Evolutionary conservation across 768 basidiomycete genomes (phyloP), one percentile per base, ranked within the genome.

Genomic region (Rhizopogon salebrosus): DNA sequence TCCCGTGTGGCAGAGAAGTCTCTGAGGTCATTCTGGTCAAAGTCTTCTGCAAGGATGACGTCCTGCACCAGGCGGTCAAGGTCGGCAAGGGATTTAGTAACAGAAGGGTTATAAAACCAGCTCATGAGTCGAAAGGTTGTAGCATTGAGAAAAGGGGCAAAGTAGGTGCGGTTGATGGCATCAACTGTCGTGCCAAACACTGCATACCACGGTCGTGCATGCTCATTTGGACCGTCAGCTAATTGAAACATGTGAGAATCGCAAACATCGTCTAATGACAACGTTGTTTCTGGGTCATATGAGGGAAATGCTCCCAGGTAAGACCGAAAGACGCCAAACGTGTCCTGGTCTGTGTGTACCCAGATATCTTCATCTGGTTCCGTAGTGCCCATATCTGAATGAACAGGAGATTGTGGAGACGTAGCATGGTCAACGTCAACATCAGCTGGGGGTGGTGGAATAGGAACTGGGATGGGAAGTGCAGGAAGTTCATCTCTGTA

Each of bases 101-200:
- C 56, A 2, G 61, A 70, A 0, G 62, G 60, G 26, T 53, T 57
- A 45, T 64, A 67, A 6, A 57, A 49, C 70, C 70, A 71, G 11
- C 51, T 14, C 38, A 0, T 41, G 36, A 37, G 36, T 7, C 6
- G 6, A 37, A 37, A 37, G 6, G 41, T 42, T 9, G 20, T 57
- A 6, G 39, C 41, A 60, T 62, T 53, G 34, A 13, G 62, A 59
- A 46, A 71, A 58, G 49, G 49, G 11, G 35, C 39, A 18, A 48
- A 48, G 46, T 37, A 42, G 27, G 16, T 26, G 8, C 2, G 8
- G 26, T 45, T 26, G 16, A 45, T 14, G 0, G 13, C 16, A 11
- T 45, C 42, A 20, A 45, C 3, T 2, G 42, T 16, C n/a, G 42
- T 16, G 2, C 45, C 26, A 29, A 46, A 29, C 11, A 18, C 22